These are phyloP conservation scores for Fusarium sulawesiense DNA, from an alignment of 2,329 filamentous ascomycete species.

Conservation along the genomic window DNA sequence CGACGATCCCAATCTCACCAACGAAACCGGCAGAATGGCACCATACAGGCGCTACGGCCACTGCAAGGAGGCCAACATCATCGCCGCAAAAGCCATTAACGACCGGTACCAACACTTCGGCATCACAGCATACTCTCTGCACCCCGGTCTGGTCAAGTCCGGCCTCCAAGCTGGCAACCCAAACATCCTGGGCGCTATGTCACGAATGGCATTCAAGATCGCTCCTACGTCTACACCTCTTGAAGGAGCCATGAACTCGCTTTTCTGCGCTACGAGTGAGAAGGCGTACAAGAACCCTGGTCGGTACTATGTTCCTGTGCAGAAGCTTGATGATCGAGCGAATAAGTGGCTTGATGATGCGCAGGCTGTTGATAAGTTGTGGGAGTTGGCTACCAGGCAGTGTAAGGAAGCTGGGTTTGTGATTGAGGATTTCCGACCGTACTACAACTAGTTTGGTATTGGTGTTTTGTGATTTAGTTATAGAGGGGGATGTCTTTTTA, in stretches of 20 bases:
- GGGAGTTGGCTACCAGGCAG: slow-evolving; percentile 18
- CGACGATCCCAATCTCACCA: slow-evolving; percentile 40
- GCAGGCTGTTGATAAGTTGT: slow-evolving; percentile 24
- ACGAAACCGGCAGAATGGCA: slow-evolving; percentile 22
- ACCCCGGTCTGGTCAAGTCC: slow-evolving; percentile 40
- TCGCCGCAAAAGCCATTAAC: slow-evolving; percentile 33
- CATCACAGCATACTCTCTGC: slow-evolving; percentile 42
- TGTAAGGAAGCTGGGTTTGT: slow-evolving; percentile 17
- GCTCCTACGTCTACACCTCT: slow-evolving; percentile 26
- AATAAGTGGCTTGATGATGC: slow-evolving; percentile 39
- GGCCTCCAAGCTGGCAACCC: slow-evolving; percentile 33
- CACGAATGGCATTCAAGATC: slow-evolving; percentile 31
- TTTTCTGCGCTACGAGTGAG: slow-evolving; percentile 38
- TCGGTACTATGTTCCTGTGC: slow-evolving; percentile 33
- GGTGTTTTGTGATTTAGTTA: background rate
- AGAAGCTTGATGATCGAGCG: slow-evolving; percentile 26
- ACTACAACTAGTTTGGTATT: background rate
- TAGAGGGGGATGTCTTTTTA: background rate
- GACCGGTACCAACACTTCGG: slow-evolving; percentile 34
- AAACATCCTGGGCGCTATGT: slow-evolving; percentile 26
- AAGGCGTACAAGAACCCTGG: slow-evolving; percentile 20
- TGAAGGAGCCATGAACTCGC: slow-evolving; percentile 38
- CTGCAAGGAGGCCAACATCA: slow-evolving; percentile 41
- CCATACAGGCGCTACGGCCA: slow-evolving; percentile 39
- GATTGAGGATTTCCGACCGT: slow-evolving; percentile 1